Evolutionary conservation across 2,329 filamentous ascomycete species (phyloP).

Genomic region (Colletotrichum tanaceti): DNA sequence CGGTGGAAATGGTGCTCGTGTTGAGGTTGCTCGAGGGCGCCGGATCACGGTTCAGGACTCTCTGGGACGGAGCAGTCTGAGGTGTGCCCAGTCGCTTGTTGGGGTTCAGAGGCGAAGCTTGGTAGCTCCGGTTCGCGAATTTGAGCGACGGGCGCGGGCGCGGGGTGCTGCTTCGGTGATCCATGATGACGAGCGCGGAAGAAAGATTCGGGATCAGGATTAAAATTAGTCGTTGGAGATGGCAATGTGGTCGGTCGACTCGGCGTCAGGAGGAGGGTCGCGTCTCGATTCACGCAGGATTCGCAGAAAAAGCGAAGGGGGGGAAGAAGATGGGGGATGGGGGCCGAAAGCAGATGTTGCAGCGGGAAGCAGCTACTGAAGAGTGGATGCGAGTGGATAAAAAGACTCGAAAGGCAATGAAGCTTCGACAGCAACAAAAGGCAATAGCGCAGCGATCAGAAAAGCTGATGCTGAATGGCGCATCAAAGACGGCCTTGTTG

Average conservation of each 20-base stretch:
- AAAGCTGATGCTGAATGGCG: slow-evolving; percentile 37
- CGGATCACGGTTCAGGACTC: slow-evolving; percentile 52
- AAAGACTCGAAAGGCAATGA: slow-evolving; percentile 4
- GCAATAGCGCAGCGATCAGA: slow-evolving; percentile 36
- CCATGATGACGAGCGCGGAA: slow-evolving; percentile 32
- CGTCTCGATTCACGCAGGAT: slow-evolving; percentile 36
- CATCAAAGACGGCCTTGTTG: slow-evolving; percentile 33
- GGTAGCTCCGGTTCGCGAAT: slow-evolving; percentile 57
- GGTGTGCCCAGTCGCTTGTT: slow-evolving; percentile 54
- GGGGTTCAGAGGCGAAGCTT: slow-evolving; percentile 51
- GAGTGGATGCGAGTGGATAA: not conserved
- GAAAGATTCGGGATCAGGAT: not conserved
- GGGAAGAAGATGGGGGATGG: not conserved
- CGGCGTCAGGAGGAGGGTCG: slow-evolving; percentile 30
- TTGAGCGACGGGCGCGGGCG: slow-evolving; percentile 55
- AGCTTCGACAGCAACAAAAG: slow-evolving; percentile 15
- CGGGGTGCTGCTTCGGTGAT: slow-evolving; percentile 50
- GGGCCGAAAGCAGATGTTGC: slow-evolving; percentile 21
- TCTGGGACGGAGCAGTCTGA: slow-evolving; percentile 52
- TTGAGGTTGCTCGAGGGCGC: slow-evolving; percentile 51
- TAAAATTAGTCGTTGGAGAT: slow-evolving; percentile 32
- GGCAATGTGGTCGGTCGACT: slow-evolving; percentile 21
- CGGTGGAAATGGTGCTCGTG: slow-evolving; percentile 50
- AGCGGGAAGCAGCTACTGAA: slow-evolving; percentile 24
- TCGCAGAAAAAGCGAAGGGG: slow-evolving; percentile 30